Conservation (phyloP, 768 basidiomycete species). For the Sarcodon sp. region DNA sequence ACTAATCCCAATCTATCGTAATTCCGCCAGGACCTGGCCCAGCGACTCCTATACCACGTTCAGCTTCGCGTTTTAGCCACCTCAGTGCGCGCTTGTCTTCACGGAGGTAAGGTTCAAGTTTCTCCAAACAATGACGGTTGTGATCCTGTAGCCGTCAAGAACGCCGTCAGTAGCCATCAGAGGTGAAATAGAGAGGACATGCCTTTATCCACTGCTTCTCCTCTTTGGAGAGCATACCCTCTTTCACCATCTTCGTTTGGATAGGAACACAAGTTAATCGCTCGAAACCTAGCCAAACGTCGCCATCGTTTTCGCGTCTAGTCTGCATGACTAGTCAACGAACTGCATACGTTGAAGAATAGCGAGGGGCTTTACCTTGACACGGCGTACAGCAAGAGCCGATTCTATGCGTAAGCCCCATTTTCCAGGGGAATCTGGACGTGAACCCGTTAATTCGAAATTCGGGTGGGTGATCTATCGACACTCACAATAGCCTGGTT, state of each 20-base stretch:
- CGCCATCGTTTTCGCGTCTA: constrained; percentile 54
- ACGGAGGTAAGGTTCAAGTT: constrained; percentile 50
- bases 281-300: constrained; percentile 83
- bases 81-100: constrained; percentile 72
- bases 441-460: background rate
- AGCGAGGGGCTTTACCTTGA: constrained; percentile 27
- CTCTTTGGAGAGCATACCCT: constrained; percentile 68
- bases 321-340: constrained; percentile 30
- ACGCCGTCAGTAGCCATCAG: background rate
- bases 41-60: constrained; percentile 65
- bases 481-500: constrained; percentile 81
- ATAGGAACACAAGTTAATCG: constrained; percentile 92
- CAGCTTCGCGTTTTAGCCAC: constrained; percentile 69
- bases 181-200: constrained; percentile 1
- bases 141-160: constrained; percentile 42
- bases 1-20: constrained; percentile 66
- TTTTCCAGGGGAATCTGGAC: constrained; percentile 50
- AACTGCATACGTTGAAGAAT: constrained; percentile 5
- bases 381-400: constrained; percentile 60
- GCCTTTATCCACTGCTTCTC: constrained; percentile 81
- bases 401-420: constrained; percentile 94
- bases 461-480: background rate
- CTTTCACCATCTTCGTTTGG: constrained; percentile 82
- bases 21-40: constrained; percentile 52
- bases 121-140: constrained; percentile 59